phyloP scores from a whole-genome alignment of 768 basidiomycete genomes.

The Scleroderma citrinum region DNA sequence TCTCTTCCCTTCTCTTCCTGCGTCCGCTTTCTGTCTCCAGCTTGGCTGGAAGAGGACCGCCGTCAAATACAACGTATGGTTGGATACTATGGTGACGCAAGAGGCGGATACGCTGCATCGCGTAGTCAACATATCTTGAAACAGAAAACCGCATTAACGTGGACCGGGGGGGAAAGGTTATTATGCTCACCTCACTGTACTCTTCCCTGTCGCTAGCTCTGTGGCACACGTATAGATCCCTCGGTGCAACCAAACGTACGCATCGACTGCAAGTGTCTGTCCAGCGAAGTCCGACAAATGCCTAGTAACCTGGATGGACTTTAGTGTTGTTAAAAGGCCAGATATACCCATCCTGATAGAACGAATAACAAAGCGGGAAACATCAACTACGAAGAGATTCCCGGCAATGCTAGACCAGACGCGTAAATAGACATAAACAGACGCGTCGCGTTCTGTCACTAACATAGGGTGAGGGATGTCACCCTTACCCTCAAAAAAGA shows the following conservation, averaged over 20 bases:
- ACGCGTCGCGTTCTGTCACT: constrained; percentile 24
- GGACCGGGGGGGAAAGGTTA: constrained; percentile 7
- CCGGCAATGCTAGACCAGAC: neutral
- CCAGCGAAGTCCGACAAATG: constrained; percentile 80
- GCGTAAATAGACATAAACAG: constrained; percentile 24
- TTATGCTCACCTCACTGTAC: constrained; percentile 67
- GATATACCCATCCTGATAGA: constrained; percentile 78
- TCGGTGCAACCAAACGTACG: constrained; percentile 90
- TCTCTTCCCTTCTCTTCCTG: constrained; percentile 69
- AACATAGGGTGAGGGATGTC: no score
- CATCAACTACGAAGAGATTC: neutral
- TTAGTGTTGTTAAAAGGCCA: constrained; percentile 84
- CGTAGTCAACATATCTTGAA: constrained; percentile 89
- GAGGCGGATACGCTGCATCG: constrained; percentile 87
- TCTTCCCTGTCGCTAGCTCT: constrained; percentile 80
- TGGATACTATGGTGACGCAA: constrained; percentile 77
- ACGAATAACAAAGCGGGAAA: neutral
- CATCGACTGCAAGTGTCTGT: constrained; percentile 87
- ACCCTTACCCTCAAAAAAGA: no score
- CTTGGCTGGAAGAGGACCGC: constrained; percentile 93
- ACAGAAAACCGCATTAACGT: neutral
- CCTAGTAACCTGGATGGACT: constrained; percentile 75
- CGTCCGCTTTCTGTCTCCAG: constrained; percentile 81
- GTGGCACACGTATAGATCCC: constrained; percentile 88
- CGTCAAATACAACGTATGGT: constrained; percentile 94